A percentile compares a stretch with the other conserved stretches of the same genome.
These are phyloP conservation scores for Mucor velutinosus DNA, from an alignment of 371 early-diverging fungal genomes.

Conservation along the genomic window DNA sequence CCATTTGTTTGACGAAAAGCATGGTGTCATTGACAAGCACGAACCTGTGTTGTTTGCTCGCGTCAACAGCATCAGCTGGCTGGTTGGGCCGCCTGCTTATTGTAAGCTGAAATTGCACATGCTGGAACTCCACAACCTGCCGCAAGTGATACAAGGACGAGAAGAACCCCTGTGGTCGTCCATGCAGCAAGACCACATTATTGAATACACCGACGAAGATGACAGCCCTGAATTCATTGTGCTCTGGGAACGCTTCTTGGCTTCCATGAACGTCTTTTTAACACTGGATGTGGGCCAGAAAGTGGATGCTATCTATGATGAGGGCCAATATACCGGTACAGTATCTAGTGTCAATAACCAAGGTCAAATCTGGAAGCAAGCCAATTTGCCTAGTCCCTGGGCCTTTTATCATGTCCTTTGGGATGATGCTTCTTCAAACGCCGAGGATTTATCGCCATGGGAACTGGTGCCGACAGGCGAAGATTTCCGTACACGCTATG, in stretches of 20 bases:
- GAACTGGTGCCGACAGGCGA: conserved; percentile 49
- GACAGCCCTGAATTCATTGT: conserved; percentile 74
- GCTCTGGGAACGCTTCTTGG: conserved; percentile 63
- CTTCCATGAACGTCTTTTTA: conserved; percentile 53
- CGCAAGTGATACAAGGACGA: conserved; percentile 3
- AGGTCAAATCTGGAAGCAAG: conserved; percentile 40
- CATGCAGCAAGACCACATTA: conserved; percentile 44
- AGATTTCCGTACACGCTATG: conserved; percentile 41
- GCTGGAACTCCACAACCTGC: conserved; percentile 37
- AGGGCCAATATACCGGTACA: conserved; percentile 62
- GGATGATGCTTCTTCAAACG: conserved; percentile 39
- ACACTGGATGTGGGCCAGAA: conserved; percentile 50
- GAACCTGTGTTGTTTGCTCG: conserved; percentile 63
- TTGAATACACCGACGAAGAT: conserved; percentile 75
- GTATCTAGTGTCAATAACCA: conserved; percentile 36
- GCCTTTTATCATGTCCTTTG: conserved; percentile 60
- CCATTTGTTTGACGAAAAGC: conserved; percentile 52
- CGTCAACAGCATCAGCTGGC: conserved; percentile 60
- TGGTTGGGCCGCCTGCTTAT: conserved; percentile 73
- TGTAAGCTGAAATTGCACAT: conserved; percentile 59
- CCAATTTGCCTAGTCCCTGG: conserved; percentile 50
- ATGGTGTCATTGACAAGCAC: conserved; percentile 44
- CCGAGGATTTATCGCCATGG: conserved; percentile 56
- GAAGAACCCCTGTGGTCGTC: conserved; percentile 43
- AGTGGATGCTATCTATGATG: conserved; percentile 71